A percentile compares a stretch with the other conserved stretches of the same genome.
These are phyloP conservation scores for Phytophthora pluvialis DNA, from an alignment of 352 stramenopile species.

Conservation along the genomic window DNA sequence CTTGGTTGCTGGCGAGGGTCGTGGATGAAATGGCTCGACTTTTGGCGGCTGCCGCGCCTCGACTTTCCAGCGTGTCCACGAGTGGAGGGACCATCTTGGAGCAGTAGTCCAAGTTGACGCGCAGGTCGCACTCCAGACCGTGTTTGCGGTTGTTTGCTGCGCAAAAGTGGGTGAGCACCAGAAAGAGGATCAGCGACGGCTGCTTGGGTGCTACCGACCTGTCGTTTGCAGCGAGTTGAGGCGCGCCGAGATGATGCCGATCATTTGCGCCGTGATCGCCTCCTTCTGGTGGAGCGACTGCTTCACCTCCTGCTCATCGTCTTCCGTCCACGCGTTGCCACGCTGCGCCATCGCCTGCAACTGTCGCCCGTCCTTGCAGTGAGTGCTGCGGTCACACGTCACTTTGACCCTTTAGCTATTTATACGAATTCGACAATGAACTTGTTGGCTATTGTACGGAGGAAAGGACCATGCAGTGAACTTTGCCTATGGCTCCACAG, in stretches of 20 bases:
- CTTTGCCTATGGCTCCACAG: too few species aligned
- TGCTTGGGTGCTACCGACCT: slow-evolving; percentile 22
- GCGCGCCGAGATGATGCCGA: slow-evolving; percentile 75
- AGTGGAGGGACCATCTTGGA: slow-evolving; percentile 70
- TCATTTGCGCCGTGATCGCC: slow-evolving; percentile 81
- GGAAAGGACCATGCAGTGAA: too few species aligned
- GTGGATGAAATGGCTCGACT: slow-evolving; percentile 51
- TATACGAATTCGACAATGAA: not conserved
- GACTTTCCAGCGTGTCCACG: slow-evolving; percentile 71
- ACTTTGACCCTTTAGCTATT: not conserved
- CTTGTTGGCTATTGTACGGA: not conserved
- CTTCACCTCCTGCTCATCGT: slow-evolving; percentile 49
- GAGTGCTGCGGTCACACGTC: too few species aligned
- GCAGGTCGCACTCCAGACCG: slow-evolving; percentile 75
- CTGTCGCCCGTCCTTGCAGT: not conserved
- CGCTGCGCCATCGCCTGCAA: slow-evolving; percentile 29
- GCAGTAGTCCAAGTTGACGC: slow-evolving; percentile 75
- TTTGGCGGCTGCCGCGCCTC: slow-evolving; percentile 41
- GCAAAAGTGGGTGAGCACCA: not conserved
- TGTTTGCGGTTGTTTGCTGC: slow-evolving; percentile 70
- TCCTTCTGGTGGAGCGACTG: slow-evolving; percentile 79
- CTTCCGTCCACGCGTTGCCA: slow-evolving; percentile 36
- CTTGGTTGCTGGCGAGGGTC: slow-evolving; percentile 65
- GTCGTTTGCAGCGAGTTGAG: slow-evolving; percentile 72
- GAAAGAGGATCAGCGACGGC: not conserved